phyloP scores from a whole-genome alignment of 2,329 filamentous ascomycete genomes.

The Lecanoromycetidae sp. region DNA sequence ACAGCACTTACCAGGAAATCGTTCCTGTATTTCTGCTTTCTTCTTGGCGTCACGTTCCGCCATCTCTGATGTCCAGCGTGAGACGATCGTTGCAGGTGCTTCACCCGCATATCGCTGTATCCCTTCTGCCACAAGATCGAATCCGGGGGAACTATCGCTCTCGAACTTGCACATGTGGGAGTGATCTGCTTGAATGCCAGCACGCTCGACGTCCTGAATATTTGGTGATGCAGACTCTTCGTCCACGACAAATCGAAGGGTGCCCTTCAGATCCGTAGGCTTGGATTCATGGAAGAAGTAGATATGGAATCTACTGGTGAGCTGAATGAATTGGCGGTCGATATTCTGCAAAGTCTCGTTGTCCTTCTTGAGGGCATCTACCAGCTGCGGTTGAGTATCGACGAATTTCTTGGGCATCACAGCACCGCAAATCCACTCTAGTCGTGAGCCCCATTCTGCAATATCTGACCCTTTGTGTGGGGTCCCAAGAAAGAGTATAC shows the following conservation, averaged over 20 bases:
- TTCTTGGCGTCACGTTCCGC: constrained; percentile 27
- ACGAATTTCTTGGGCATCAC: constrained; percentile 51
- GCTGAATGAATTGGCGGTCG: constrained; percentile 59
- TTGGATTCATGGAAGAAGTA: constrained; percentile 68
- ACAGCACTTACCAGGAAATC: constrained; percentile 13
- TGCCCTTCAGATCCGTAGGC: constrained; percentile 47
- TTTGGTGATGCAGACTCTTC: constrained; percentile 57
- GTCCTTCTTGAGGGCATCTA: constrained; percentile 59
- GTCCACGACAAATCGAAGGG: constrained; percentile 46
- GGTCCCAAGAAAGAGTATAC: constrained; percentile 18
- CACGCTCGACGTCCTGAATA: constrained; percentile 57
- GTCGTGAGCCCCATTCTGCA: constrained; percentile 18
- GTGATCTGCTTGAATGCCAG: constrained; percentile 64
- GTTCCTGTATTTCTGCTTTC: constrained; percentile 22
- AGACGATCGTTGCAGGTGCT: constrained; percentile 42
- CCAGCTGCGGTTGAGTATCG: constrained; percentile 53
- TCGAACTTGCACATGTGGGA: constrained; percentile 62
- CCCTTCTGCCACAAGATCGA: constrained; percentile 40
- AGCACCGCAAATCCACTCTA: constrained; percentile 17
- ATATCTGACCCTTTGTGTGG: constrained; percentile 18
- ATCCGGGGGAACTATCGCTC: constrained; percentile 52
- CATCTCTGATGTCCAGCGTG: constrained; percentile 50
- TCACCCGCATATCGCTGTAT: constrained; percentile 37
- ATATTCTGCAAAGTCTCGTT: constrained; percentile 65
- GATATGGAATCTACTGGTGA: constrained; percentile 58